Percentiles rank a stretch among this genome's conserved stretches.
These are phyloP conservation scores for Mortierella sp. DNA, from an alignment of 371 early-diverging fungal genomes.

Conservation along the genomic window DNA sequence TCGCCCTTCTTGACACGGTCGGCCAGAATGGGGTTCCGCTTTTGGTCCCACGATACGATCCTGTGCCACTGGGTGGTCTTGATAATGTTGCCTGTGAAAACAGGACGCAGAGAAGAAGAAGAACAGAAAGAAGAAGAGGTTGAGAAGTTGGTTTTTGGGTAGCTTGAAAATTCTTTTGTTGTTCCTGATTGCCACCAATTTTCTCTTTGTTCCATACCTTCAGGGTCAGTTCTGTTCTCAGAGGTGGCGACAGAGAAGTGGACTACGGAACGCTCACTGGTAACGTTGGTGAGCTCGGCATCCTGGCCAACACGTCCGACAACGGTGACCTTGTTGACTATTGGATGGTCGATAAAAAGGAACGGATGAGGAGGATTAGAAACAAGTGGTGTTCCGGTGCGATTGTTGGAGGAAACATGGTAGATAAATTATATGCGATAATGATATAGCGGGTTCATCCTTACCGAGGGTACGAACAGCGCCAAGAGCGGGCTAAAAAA, in stretches of 20 bases:
- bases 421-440: no score
- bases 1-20: conserved; percentile 71
- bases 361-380: no score
- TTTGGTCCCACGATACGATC: conserved; percentile 63
- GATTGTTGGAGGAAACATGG: no score
- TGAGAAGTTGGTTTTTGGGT: neutral
- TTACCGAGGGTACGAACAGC: conserved; percentile 39
- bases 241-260: conserved; percentile 74
- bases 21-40: conserved; percentile 59
- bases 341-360: neutral
- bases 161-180: neutral
- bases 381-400: no score
- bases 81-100: conserved; percentile 61
- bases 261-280: conserved; percentile 58
- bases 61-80: conserved; percentile 76
- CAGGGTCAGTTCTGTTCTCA: conserved; percentile 66
- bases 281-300: conserved; percentile 58
- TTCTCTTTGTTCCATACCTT: conserved; percentile 55
- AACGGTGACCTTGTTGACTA: conserved; percentile 68
- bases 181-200: neutral
- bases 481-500: conserved; percentile 40
- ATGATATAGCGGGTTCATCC: no score
- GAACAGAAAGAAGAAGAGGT: neutral
- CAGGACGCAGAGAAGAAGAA: neutral
- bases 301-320: conserved; percentile 70